These are phyloP conservation scores for Litchi chinensis DNA, from an alignment of 345 rosid species.

Conservation along the genomic window DNA sequence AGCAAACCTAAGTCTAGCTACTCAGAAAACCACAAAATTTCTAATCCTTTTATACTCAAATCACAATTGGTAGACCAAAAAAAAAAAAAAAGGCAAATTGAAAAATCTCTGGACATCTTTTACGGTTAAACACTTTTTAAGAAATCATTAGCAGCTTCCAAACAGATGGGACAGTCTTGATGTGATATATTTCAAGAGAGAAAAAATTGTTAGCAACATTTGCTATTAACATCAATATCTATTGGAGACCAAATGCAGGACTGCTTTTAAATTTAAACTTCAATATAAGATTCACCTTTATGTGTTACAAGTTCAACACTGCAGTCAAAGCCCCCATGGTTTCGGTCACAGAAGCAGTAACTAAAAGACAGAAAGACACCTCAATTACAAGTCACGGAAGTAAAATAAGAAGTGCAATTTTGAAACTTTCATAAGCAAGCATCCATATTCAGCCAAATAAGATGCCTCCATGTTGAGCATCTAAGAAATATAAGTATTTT, in stretches of 20 bases:
- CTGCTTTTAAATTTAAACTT: background rate
- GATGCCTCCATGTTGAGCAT: background rate
- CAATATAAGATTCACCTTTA: constrained; percentile 45
- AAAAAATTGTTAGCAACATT: background rate
- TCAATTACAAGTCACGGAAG: constrained; percentile 12
- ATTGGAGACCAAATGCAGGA: constrained; percentile 2
- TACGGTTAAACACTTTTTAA: background rate
- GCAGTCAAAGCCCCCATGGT: constrained; percentile 97
- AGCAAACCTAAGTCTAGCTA: background rate
- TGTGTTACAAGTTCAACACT: constrained; percentile 76
- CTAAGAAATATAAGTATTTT: no score
- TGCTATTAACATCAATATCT: background rate
- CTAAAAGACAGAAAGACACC: constrained; percentile 49
- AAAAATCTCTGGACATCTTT: background rate
- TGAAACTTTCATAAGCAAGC: constrained; percentile 5
- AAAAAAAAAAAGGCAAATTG: background rate
- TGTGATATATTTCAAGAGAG: background rate
- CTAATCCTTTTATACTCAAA: no score
- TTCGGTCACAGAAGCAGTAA: constrained; percentile 85
- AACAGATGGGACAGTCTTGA: background rate
- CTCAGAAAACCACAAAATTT: no score
- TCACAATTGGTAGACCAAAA: no score
- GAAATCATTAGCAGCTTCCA: background rate
- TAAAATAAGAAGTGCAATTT: constrained; percentile 5
- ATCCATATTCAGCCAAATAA: background rate